Conservation (phyloP, 2,329 filamentous ascomycete species). For the Calycina marina region DNA sequence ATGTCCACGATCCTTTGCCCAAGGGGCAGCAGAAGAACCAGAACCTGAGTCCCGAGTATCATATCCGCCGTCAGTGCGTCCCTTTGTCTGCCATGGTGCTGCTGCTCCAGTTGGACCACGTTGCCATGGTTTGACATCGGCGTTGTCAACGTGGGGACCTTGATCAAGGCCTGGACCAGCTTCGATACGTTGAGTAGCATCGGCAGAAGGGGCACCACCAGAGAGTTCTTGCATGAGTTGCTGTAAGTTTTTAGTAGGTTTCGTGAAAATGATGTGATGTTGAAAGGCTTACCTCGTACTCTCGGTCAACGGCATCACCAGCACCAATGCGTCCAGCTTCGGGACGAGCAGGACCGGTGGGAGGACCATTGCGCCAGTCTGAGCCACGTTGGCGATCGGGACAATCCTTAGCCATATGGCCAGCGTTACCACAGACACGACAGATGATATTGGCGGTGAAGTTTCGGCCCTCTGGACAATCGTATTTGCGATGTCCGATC, state of each 20-base stretch:
- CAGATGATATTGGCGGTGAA: conserved; percentile 99
- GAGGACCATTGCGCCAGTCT: conserved; percentile 76
- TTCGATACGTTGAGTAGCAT: conserved; percentile 69
- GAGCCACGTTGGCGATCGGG: conserved; percentile 67
- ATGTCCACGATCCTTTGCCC: conserved; percentile 41
- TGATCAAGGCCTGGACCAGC: conserved; percentile 55
- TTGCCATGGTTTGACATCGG: conserved; percentile 73
- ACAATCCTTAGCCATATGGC: conserved; percentile 97
- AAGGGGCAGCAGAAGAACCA: conserved; percentile 38
- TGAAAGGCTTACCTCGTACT: conserved; percentile 69
- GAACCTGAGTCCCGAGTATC: conserved; percentile 21
- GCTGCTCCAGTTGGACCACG: conserved; percentile 69
- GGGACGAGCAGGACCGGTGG: conserved; percentile 29
- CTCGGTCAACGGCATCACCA: conserved; percentile 78
- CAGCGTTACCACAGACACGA: conserved; percentile 92
- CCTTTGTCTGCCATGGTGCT: conserved; percentile 56
- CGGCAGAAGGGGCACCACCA: conserved; percentile 46
- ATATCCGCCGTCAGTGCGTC: conserved; percentile 27
- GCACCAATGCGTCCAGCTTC: conserved; percentile 52
- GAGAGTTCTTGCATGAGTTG: conserved; percentile 97
- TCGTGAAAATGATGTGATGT: not conserved
- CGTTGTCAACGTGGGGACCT: conserved; percentile 27
- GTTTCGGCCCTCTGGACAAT: conserved; percentile 94
- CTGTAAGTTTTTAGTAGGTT: conserved; percentile 33
- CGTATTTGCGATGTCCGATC: conserved; percentile 97